Percentiles rank a stretch among this genome's conserved stretches.
phyloP scores from a whole-genome alignment of 192 early-diverging fungal species.

The Entomortierella lignicola region DNA sequence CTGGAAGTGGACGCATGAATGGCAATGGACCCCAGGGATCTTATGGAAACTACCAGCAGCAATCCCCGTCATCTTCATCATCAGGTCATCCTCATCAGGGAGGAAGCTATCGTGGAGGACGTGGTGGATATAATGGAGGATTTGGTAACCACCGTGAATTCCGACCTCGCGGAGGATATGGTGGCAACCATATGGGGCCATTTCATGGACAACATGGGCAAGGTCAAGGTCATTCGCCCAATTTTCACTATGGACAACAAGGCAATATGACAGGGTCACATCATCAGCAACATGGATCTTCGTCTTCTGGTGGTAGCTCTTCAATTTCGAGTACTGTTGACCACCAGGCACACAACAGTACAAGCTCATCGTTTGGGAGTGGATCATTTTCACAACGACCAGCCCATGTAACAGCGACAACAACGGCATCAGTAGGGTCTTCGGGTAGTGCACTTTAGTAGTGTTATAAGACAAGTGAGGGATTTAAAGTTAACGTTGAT shows the following conservation, averaged over 20 bases:
- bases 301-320: not conserved
- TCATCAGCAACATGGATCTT: not conserved
- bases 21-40: constrained; percentile 1
- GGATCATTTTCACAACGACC: not conserved
- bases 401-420: not conserved
- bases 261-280: not conserved
- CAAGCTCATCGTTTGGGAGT: not conserved
- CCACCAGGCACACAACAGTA: not conserved
- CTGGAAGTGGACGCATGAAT: constrained; percentile 11
- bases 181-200: constrained; percentile 1
- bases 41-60: not conserved
- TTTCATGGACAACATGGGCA: constrained; percentile 8
- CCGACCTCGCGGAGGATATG: constrained; percentile 16
- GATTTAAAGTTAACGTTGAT: not conserved
- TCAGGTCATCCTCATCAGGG: not conserved
- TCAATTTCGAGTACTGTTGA: not conserved
- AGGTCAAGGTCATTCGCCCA: not conserved
- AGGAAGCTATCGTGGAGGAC: constrained; percentile 1
- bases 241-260: constrained; percentile 1
- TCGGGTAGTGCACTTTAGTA: not conserved
- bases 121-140: constrained; percentile 14
- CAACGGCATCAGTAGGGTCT: not conserved
- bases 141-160: constrained; percentile 12
- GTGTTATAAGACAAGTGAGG: not conserved
- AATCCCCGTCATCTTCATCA: not conserved